Conservation (phyloP, 1,139 yeast genomes). For the Magnusiomyces paraingens region DNA sequence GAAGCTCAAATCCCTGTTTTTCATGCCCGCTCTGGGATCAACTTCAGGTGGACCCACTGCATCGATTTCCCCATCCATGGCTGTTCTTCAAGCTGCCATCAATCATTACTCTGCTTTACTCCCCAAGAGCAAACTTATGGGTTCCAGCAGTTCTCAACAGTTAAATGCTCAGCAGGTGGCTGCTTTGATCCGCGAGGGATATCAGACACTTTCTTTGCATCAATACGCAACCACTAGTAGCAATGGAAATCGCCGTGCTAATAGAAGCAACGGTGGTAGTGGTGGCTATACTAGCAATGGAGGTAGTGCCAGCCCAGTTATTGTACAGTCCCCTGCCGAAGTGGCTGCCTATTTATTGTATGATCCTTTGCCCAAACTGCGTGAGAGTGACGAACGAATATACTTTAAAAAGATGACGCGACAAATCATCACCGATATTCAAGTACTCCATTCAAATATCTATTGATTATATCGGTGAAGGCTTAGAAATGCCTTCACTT, state of each 20-base stretch:
- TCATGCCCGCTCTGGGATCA: too few relatives aligned
- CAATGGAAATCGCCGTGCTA: constrained; percentile 8
- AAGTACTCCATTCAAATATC: constrained; percentile 12
- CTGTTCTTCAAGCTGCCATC: constrained; percentile 24
- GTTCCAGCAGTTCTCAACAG: constrained; percentile 1
- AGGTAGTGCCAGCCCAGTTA: neutral
- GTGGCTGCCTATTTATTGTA: constrained; percentile 15
- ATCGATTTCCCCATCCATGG: constrained; percentile 21
- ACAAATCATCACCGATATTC: constrained; percentile 24
- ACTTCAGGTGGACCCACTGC: neutral
- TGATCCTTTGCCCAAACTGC: constrained; percentile 25
- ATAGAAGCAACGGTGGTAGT: neutral
- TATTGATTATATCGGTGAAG: neutral
- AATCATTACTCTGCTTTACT: constrained; percentile 26
- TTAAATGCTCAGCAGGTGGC: constrained; percentile 25
- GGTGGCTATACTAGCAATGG: neutral
- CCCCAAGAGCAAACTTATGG: constrained; percentile 2
- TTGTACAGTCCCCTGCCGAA: constrained; percentile 3
- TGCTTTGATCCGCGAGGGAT: constrained; percentile 27
- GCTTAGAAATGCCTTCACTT: too few relatives aligned
- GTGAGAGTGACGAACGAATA: constrained; percentile 25
- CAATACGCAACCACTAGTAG: constrained; percentile 17
- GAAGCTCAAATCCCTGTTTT: constrained; percentile 18
- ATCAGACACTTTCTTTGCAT: constrained; percentile 24
- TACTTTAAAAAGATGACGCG: constrained; percentile 25